phyloP scores from a whole-genome alignment of 2,329 filamentous ascomycete species.

The Gnomoniopsis sp. region DNA sequence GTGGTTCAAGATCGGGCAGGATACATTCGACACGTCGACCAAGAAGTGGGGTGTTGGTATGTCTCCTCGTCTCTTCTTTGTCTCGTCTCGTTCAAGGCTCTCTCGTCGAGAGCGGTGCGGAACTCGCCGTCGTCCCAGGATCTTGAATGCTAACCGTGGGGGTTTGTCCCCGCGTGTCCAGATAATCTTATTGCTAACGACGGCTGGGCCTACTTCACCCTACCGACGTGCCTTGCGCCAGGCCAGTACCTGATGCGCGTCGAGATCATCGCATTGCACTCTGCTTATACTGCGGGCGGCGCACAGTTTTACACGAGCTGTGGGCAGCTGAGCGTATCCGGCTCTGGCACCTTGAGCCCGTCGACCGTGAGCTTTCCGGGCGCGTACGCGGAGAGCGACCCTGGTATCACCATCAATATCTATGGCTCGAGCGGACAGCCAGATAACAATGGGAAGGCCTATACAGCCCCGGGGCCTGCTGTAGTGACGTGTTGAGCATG shows the following conservation, averaged over 20 bases:
- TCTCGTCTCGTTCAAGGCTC: not conserved
- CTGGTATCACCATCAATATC: constrained; percentile 45
- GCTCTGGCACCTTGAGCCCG: constrained; percentile 31
- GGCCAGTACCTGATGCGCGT: constrained; percentile 54
- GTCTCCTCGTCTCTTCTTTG: not conserved
- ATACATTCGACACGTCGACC: constrained; percentile 39
- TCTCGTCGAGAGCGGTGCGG: not conserved
- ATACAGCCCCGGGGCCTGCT: constrained; percentile 35
- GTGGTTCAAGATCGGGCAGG: constrained; percentile 56
- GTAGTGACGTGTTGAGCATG: constrained; percentile 28
- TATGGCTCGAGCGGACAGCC: constrained; percentile 39
- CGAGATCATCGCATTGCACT: constrained; percentile 52
- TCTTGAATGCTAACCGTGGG: not conserved
- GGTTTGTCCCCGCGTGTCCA: not conserved
- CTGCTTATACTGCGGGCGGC: constrained; percentile 34
- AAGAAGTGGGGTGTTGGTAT: constrained; percentile 43
- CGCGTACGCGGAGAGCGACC: constrained; percentile 39
- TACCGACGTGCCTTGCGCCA: constrained; percentile 48
- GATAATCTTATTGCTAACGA: constrained; percentile 40
- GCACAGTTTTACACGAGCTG: constrained; percentile 44
- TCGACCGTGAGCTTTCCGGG: constrained; percentile 43
- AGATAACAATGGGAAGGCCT: constrained; percentile 39
- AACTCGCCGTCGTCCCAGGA: not conserved
- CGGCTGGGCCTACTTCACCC: constrained; percentile 45
- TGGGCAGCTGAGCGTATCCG: constrained; percentile 38